Evolutionary conservation across 768 basidiomycete genomes (phyloP), one percentile per base, ranked within the genome.

Genomic region (Hirschioporus abietinus): DNA sequence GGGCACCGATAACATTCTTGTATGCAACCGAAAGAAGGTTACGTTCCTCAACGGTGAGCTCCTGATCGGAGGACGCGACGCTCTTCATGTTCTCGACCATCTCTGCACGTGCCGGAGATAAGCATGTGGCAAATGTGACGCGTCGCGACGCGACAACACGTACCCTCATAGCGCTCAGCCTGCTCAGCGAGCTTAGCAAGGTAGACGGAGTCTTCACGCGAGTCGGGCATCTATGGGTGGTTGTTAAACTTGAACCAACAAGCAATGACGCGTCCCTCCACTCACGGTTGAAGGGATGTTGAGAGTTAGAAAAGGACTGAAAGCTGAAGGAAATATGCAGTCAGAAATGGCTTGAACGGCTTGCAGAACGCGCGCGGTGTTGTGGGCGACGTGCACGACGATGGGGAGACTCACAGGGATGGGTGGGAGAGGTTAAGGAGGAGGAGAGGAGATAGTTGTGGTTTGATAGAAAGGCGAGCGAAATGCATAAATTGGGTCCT

Each of bases 181-280:
- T 98, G 95, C 85, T 98, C 95, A 78, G 95, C 94, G 84, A 98
- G 95, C 93, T 99, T 99, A 84, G 96, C 96, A 82, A 97, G 95
- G 87, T 98, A 99, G 81, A 99, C 96, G 74, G 91, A 94, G 81
- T 96, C 93, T 88, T 96, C 95, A 76, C 95, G 93, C 77, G 87
- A 82, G 76, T 90, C 89, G 76, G 88, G 78, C 92, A 92, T 92
- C 90, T 92, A 63, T 59, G 60, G 60, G 15, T 3, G 10, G 23
- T 34, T 24, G 25, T 61, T 24, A 61, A 8, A 25, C 10, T 17
- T 34, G 23, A 25, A 34, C 17, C 60, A 17, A 64, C 42, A 68
- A 30, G 15, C 61, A 58, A 64, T 60, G 42, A 24, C 58, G 26
- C 35, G 59, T 24, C 24, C 23, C 65, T 35, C 66, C 34, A 30